Base-by-base conservation (phyloP, 352 stramenopile genomes). In the Phytophthora cajani region DNA sequence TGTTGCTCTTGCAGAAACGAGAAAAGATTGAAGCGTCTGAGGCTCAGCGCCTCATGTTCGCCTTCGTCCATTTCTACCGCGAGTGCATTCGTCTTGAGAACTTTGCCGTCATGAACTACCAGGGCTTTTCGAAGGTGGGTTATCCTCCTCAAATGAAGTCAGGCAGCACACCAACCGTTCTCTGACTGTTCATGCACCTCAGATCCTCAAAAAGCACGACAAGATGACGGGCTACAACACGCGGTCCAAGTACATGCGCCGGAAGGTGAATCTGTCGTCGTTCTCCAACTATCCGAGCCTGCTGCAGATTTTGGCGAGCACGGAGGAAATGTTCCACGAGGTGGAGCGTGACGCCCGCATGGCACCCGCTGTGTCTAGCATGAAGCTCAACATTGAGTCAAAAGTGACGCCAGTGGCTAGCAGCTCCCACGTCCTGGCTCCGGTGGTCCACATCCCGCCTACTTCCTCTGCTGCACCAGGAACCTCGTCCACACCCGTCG, bases 151-250 rank as follows among this genome's bases (percentile, higher is more conserved):
- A 16, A 17, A 5, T 12, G 38, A 44, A 17, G 38, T 10, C 38
- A 10, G 38, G 11, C 38, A 44, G 12, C 30, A 33, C 30, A 33
- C 30, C 30, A 33, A 33, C 4, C 30, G 30, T 33, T 33, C 9
- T 11, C 17, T 49, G 9, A 49, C 17, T 49, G 16, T 19, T 19
- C 5, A 40, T 44, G 11, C 36, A 44, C 12, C 36, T 16, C 49
- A 78, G 85, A 94, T 94, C 57, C 62, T 94, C 12, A 94, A 94
- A 61, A 94, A 94, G 59, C 87, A 94, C 61, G 87, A 94, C 77
- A 93, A 93, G 59, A 89, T 90, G 74, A 94, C 87, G 27, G 87
- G 87, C n/a, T 92, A 93, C 71, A 89, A 91, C 70, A 94, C 87
- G 32, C 77, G 87, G 8, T 90, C 85, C 69, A 94, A 91, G 82